A percentile compares a stretch with the other conserved stretches of the same genome.
Conservation (phyloP, 768 basidiomycete genomes). For the Tylopilus plumbeoviolaceoides region DNA sequence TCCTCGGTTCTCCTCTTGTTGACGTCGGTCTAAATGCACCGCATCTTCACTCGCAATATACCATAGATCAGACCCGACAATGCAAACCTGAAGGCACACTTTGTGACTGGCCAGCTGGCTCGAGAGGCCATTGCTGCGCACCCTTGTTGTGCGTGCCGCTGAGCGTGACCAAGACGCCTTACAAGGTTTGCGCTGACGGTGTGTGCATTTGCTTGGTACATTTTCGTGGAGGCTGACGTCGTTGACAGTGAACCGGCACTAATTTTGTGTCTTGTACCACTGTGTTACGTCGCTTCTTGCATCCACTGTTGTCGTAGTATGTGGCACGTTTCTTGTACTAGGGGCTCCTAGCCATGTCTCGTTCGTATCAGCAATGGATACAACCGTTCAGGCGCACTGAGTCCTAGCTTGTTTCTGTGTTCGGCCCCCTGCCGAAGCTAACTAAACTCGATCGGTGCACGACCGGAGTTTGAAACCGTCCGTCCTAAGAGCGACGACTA, state of each 20-base stretch:
- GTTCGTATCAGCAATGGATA: background rate
- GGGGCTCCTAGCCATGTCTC: too few relatives aligned
- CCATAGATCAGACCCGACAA: background rate
- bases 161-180: constrained; percentile 2
- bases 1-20: background rate
- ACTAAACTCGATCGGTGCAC: too few relatives aligned
- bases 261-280: background rate
- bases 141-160: constrained; percentile 10
- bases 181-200: constrained; percentile 11
- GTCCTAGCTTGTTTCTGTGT: too few relatives aligned
- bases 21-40: background rate
- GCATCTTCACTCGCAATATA: constrained; percentile 1
- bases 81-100: constrained; percentile 1
- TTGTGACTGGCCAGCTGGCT: constrained; percentile 12
- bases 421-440: too few relatives aligned
- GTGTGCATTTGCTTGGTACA: background rate
- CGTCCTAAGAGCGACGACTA: background rate
- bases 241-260: background rate
- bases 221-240: background rate
- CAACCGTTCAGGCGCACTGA: too few relatives aligned
- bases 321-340: background rate
- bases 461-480: too few relatives aligned
- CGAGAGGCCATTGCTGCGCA: constrained; percentile 11
- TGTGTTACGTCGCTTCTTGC: background rate
- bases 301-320: background rate